Evolutionary conservation across 169 alveolate species (phyloP).

Genomic region (Eimeria acervulina): DNA sequence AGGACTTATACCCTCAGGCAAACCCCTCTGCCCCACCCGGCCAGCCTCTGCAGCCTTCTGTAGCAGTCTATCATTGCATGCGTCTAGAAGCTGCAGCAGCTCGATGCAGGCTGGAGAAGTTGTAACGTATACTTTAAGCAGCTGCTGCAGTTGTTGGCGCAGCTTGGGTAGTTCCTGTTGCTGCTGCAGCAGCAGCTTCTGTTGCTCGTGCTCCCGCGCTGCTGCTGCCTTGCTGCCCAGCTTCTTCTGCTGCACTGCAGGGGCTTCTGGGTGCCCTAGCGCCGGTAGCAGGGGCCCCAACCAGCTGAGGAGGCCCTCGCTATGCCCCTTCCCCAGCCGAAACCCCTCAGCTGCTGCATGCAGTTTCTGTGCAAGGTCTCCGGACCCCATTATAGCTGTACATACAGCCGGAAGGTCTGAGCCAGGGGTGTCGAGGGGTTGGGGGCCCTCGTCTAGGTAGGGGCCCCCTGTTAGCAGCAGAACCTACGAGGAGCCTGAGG

Average conservation of each 20-base stretch:
- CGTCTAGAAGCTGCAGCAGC: slow-evolving; percentile 65
- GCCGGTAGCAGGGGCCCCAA: slow-evolving; percentile 27
- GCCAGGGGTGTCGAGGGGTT: neutral
- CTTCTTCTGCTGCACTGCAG: slow-evolving; percentile 36
- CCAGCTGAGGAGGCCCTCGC: slow-evolving; percentile 46
- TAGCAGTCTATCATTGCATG: slow-evolving; percentile 10
- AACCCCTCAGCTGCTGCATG: slow-evolving; percentile 52
- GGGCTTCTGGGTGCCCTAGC: slow-evolving; percentile 48
- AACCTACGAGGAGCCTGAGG: neutral
- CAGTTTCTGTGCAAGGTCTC: slow-evolving; percentile 9
- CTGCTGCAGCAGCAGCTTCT: slow-evolving; percentile 43
- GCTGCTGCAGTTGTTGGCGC: slow-evolving; percentile 49
- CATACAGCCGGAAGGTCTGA: neutral
- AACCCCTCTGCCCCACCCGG: neutral
- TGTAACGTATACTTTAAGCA: neutral
- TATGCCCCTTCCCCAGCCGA: neutral
- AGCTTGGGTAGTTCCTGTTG: slow-evolving; percentile 1
- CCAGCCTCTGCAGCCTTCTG: neutral
- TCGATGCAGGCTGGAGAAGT: slow-evolving; percentile 55
- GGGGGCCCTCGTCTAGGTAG: neutral
- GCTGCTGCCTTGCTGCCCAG: slow-evolving; percentile 56
- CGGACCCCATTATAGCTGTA: slow-evolving; percentile 13
- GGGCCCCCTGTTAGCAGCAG: neutral
- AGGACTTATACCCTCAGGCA: slow-evolving; percentile 54
- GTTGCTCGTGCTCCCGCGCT: slow-evolving; percentile 48